Evolutionary conservation across 176 grass and related monocot species (phyloP).

Genomic region (Saccharum officinarum): DNA sequence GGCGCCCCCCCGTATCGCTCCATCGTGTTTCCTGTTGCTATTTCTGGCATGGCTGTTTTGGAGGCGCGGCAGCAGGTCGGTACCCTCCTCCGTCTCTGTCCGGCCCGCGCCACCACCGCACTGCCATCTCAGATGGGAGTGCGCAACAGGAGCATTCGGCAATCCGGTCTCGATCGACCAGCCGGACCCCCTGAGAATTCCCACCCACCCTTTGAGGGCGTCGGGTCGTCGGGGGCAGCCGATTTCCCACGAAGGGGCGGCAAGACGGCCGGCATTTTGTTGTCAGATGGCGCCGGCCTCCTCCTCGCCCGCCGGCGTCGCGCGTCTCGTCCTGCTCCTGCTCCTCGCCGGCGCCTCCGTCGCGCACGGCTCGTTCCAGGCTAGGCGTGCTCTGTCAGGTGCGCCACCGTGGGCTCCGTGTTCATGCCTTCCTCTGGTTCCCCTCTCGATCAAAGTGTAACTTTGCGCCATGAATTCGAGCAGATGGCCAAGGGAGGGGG

Average conservation of each 20-base stretch:
- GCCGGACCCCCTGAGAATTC: background rate
- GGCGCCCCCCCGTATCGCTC: background rate
- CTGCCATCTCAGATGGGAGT: slow-evolving; percentile 23
- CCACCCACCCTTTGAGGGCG: background rate
- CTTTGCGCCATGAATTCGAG: background rate
- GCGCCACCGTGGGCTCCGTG: background rate
- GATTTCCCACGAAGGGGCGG: background rate
- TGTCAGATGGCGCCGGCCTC: slow-evolving; percentile 21
- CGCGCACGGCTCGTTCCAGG: slow-evolving; percentile 1
- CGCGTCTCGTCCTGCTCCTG: slow-evolving; percentile 12
- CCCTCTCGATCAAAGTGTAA: background rate
- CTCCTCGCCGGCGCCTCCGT: background rate
- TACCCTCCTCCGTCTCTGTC: background rate
- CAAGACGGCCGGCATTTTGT: background rate
- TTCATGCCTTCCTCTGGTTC: background rate
- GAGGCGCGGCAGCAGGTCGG: slow-evolving; percentile 19
- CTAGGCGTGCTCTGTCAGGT: slow-evolving; percentile 38
- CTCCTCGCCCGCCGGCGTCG: slow-evolving; percentile 26
- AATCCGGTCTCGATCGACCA: background rate
- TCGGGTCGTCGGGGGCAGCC: background rate
- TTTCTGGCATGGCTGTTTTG: slow-evolving; percentile 39
- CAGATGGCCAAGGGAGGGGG: slow-evolving; percentile 33
- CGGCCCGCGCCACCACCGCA: slow-evolving; percentile 22
- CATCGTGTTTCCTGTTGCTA: slow-evolving; percentile 10
- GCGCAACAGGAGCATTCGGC: background rate